These are phyloP conservation scores for Nakazawaea ishiwadae DNA, from an alignment of 805 yeast genomes.

Conservation along the genomic window DNA sequence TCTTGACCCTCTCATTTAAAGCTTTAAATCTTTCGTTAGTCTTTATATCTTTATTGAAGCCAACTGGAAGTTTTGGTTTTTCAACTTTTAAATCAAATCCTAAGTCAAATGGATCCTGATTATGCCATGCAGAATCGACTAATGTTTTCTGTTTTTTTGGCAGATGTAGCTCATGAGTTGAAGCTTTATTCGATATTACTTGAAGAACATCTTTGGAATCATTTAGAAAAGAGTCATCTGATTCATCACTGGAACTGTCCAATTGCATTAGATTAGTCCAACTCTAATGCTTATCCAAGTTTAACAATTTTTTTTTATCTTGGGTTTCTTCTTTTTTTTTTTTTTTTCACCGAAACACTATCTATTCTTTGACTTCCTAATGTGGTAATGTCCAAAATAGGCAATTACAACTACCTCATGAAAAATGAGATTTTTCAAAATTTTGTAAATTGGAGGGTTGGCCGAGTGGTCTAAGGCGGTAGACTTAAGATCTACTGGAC, in stretches of 20 bases:
- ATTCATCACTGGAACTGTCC: too few species aligned
- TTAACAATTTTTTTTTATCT: too few species aligned
- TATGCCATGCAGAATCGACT: neutral
- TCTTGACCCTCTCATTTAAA: neutral
- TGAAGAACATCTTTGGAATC: neutral
- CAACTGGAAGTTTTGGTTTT: constrained; percentile 6
- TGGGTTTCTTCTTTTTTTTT: neutral
- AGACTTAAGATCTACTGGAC: constrained; percentile 32
- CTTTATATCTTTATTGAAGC: neutral
- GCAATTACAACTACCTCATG: too few species aligned
- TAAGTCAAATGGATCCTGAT: neutral
- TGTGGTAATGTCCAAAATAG: neutral
- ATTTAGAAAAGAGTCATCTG: too few species aligned
- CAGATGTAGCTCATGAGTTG: neutral
- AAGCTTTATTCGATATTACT: neutral
- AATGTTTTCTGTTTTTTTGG: neutral
- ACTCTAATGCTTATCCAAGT: too few species aligned
- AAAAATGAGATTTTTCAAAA: too few species aligned
- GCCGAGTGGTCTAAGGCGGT: constrained; percentile 34
- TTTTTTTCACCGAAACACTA: neutral
- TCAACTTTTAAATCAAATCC: constrained; percentile 1
- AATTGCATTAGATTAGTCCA: too few species aligned
- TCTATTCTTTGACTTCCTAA: neutral
- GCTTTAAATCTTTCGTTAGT: neutral
- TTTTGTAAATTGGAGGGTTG: constrained; percentile 23